Percentiles rank a stretch among this genome's conserved stretches.
Conservation (phyloP, 306 rosid genomes). For the Pyrus betulifolia region DNA sequence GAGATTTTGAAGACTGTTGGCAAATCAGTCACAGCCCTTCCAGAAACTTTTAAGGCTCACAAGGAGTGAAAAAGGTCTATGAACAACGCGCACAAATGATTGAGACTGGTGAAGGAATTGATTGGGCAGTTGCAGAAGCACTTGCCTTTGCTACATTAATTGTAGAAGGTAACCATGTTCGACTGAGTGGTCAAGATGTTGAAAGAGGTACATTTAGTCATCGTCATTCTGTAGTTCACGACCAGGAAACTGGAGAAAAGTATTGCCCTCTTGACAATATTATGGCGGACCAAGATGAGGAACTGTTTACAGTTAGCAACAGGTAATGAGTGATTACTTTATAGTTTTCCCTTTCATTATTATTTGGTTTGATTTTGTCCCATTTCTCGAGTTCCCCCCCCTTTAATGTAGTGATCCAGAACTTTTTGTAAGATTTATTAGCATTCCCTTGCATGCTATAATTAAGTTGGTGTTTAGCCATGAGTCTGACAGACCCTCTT, state of each 20-base stretch:
- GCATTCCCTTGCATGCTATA: neutral
- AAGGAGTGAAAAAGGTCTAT: constrained; percentile 84
- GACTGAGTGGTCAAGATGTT: constrained; percentile 96
- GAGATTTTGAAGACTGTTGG: constrained; percentile 89
- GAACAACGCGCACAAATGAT: constrained; percentile 85
- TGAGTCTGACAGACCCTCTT: neutral
- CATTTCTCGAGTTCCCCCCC: neutral
- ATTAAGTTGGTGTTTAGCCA: neutral
- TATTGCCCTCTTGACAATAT: constrained; percentile 89
- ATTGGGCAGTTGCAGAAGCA: constrained; percentile 93
- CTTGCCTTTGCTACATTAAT: constrained; percentile 90
- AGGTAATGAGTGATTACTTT: constrained; percentile 41
- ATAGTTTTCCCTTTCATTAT: neutral
- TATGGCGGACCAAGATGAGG: constrained; percentile 80
- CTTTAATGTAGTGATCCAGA: neutral
- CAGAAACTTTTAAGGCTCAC: constrained; percentile 74
- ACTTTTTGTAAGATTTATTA: neutral
- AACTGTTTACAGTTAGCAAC: constrained; percentile 96
- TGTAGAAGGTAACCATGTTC: constrained; percentile 90
- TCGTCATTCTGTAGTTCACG: constrained; percentile 82
- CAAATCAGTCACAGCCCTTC: constrained; percentile 73
- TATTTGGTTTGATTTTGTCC: neutral
- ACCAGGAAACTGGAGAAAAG: constrained; percentile 71
- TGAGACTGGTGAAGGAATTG: constrained; percentile 90
- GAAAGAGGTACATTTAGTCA: constrained; percentile 99